phyloP scores from a whole-genome alignment of 352 stramenopile genomes.

The Globisporangium viniferum region DNA sequence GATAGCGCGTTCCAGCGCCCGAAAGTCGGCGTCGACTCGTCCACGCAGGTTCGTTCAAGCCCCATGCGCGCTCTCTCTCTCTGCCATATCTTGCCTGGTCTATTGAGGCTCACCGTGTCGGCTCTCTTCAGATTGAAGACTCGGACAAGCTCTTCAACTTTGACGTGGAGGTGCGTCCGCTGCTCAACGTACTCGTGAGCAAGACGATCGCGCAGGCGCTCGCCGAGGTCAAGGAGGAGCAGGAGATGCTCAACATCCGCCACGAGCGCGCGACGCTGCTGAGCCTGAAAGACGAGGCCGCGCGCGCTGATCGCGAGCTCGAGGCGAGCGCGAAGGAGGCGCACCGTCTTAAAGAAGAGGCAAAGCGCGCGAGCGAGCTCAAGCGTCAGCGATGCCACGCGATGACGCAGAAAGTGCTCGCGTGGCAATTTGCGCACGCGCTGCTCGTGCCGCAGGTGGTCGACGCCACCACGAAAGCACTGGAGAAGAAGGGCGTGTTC shows the following conservation, averaged over 20 bases:
- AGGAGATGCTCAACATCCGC: slow-evolving; percentile 54
- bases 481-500: slow-evolving; percentile 57
- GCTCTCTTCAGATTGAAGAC: slow-evolving; percentile 59
- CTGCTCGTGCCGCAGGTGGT: slow-evolving; percentile 39
- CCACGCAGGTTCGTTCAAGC: slow-evolving; percentile 43
- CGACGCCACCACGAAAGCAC: slow-evolving; percentile 20
- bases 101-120: not conserved
- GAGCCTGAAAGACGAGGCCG: slow-evolving; percentile 40
- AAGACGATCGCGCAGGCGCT: slow-evolving; percentile 82
- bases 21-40: slow-evolving; percentile 73
- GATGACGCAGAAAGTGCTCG: slow-evolving; percentile 56
- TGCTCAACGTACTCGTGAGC: slow-evolving; percentile 75
- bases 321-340: slow-evolving; percentile 52
- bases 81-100: not conserved
- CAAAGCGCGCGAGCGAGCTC: slow-evolving; percentile 41
- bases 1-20: slow-evolving; percentile 54
- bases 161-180: slow-evolving; percentile 67
- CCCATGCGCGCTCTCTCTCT: not conserved
- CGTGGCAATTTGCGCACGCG: slow-evolving; percentile 52
- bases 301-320: slow-evolving; percentile 38
- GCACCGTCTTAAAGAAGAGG: slow-evolving; percentile 45
- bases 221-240: slow-evolving; percentile 70
- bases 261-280: slow-evolving; percentile 37
- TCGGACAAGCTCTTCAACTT: slow-evolving; percentile 78
- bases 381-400: slow-evolving; percentile 33